phyloP scores from a whole-genome alignment of 768 basidiomycete species.

The Pleurotus citrinopileatus region DNA sequence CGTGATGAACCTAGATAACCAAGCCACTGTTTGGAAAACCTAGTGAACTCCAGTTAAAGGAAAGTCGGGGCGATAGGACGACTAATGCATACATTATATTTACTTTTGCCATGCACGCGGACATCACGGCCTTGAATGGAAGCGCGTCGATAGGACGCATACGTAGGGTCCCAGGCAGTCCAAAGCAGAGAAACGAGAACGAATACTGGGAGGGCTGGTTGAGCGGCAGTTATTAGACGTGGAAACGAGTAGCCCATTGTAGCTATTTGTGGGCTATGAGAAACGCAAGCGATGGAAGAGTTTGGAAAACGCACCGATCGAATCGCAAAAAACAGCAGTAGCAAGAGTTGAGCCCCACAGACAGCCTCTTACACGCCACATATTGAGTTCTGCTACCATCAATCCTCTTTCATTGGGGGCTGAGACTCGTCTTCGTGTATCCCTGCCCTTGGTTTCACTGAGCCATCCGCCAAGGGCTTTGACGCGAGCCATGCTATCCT shows the following conservation, averaged over 20 bases:
- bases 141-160: constrained; percentile 54
- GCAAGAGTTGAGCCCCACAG: constrained; percentile 58
- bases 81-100: constrained; percentile 54
- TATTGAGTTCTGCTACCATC: constrained; percentile 45
- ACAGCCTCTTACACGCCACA: constrained; percentile 69
- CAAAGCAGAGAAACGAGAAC: constrained; percentile 65
- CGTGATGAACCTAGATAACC: constrained; percentile 55
- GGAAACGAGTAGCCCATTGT: constrained; percentile 29
- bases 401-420: constrained; percentile 39
- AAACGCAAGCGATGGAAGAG: neutral
- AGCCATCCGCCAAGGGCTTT: constrained; percentile 73
- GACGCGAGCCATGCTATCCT: constrained; percentile 79
- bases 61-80: neutral
- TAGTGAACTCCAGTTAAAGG: constrained; percentile 22
- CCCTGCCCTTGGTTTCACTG: constrained; percentile 63
- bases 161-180: constrained; percentile 87
- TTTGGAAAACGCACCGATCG: constrained; percentile 38
- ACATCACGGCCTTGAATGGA: constrained; percentile 71
- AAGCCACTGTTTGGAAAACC: constrained; percentile 57
- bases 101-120: constrained; percentile 58
- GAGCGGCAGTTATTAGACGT: constrained; percentile 21
- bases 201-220: constrained; percentile 47
- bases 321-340: constrained; percentile 37
- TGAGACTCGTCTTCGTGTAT: constrained; percentile 47
- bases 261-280: constrained; percentile 20